Base-by-base conservation (phyloP, 2,329 filamentous ascomycete genomes). In the Ophiostoma fasciatum region DNA sequence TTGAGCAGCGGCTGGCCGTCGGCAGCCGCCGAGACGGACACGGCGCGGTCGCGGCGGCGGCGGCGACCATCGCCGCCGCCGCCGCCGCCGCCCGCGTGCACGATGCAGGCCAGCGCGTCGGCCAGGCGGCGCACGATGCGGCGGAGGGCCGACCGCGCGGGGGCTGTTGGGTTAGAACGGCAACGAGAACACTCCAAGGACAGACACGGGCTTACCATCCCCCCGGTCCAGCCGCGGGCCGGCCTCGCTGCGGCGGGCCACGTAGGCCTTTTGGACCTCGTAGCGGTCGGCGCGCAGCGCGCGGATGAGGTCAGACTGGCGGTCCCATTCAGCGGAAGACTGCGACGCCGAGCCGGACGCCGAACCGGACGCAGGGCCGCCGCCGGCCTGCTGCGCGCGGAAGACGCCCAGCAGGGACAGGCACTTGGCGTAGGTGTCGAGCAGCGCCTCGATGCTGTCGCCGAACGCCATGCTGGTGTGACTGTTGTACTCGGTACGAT, bases 381-480 rank as follows among this genome's bases (percentile, higher is more conserved):
- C n/a, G 28, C 28, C 7, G 28, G 7, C 14, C 7, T 21, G 18
- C 4, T 23, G 14, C 9, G 25, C 28, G 12, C 33, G 20, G 17
- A 36, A 30, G 9, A 18, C 20, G 14, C 27, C 26, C 7, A 66
- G 50, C 11, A 64, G 52, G 13, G 54, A 51, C 23, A 65, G 51
- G 42, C 62, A 63, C 42, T 55, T 63, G 33, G 58, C 55, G 39
- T 69, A 71, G 11, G 62, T 61, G 32, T 62, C 56, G 14, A 70
- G 49, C 12, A 71, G 53, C 7, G 57, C 56, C 4, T 52, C 50
- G 30, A 70, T 58, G 14, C 56, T 55, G 34, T 57, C 51, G 35
- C 61, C 57, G 42, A 71, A 65, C 25, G 55, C 47, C 53, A 56
- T 54, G 11, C 7, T 34, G 11, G 2, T 12, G 19, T 2, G 12